Percentiles rank a stretch among this genome's conserved stretches.
Evolutionary conservation across 1,139 yeast genomes (phyloP).

Genomic region (Ashbya aceris): DNA sequence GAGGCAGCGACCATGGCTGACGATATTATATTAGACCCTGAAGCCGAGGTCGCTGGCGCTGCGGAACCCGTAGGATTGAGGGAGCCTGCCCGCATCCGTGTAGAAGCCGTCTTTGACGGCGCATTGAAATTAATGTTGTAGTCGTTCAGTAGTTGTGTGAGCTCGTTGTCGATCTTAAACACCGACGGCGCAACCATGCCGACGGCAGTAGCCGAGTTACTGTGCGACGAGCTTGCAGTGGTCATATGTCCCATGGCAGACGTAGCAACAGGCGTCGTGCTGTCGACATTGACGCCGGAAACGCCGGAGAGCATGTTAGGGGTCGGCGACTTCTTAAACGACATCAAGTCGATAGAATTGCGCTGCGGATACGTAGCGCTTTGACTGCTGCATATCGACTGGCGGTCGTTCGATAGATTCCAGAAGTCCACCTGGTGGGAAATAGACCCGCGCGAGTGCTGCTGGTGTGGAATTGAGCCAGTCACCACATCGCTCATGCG

Average conservation of each 20-base stretch:
- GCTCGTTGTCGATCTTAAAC: constrained; percentile 17
- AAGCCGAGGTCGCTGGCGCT: neutral
- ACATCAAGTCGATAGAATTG: constrained; percentile 4
- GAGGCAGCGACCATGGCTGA: constrained; percentile 4
- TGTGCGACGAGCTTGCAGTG: neutral
- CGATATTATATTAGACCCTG: constrained; percentile 8
- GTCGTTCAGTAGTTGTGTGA: constrained; percentile 21
- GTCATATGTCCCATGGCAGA: neutral
- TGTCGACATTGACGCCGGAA: neutral
- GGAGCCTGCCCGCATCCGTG: constrained; percentile 10
- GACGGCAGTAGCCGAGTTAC: neutral
- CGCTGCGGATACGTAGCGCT: constrained; percentile 2
- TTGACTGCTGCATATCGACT: constrained; percentile 7
- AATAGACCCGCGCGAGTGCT: constrained; percentile 22
- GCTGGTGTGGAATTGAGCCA: constrained; percentile 9
- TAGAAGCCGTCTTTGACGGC: constrained; percentile 3
- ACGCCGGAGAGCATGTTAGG: neutral
- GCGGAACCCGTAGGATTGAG: constrained; percentile 4
- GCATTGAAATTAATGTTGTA: constrained; percentile 21
- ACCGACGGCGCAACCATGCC: constrained; percentile 5
- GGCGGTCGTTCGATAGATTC: constrained; percentile 13
- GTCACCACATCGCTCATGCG: constrained; percentile 21
- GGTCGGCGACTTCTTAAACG: constrained; percentile 3
- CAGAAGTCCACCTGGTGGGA: constrained; percentile 26
- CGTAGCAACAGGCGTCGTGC: neutral